Evolutionary conservation across 2,329 filamentous ascomycete species (phyloP).

Genomic region (Alternaria viburni): DNA sequence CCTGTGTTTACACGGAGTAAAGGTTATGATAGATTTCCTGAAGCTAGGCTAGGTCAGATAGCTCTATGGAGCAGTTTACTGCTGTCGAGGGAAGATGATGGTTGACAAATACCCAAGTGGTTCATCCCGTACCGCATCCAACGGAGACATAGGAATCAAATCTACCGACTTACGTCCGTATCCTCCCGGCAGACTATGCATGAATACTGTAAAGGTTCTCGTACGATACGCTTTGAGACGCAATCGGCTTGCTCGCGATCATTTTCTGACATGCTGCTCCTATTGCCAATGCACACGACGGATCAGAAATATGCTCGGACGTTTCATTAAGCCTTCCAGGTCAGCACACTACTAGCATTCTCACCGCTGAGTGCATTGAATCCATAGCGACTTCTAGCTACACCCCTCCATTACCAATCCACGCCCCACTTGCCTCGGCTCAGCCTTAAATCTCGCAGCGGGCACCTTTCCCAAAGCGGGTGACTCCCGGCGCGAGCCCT

Average conservation of each 20-base stretch:
- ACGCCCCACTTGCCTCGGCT: conserved; percentile 37
- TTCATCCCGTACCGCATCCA: background rate
- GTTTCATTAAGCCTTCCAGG: background rate
- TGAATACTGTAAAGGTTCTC: background rate
- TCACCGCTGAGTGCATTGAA: background rate
- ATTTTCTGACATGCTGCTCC: background rate
- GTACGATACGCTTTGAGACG: background rate
- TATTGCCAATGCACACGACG: background rate
- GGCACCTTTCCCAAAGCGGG: conserved; percentile 20
- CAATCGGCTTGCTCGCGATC: background rate
- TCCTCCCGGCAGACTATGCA: background rate
- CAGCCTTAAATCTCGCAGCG: conserved; percentile 14
- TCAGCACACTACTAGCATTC: background rate
- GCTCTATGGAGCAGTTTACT: background rate
- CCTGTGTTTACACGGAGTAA: background rate
- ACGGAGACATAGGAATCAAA: background rate
- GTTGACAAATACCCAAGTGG: background rate
- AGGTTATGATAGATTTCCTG: background rate
- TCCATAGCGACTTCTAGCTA: background rate
- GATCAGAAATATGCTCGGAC: background rate
- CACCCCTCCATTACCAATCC: conserved; percentile 23
- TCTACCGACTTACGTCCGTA: background rate
- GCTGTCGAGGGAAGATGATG: background rate
- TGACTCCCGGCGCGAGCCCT: conserved; percentile 18
- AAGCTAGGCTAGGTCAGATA: background rate